Percentiles rank a stretch among this genome's conserved stretches.
These are phyloP conservation scores for Arthrobotrys entomopaga DNA, from an alignment of 2,329 filamentous ascomycete genomes.

Conservation along the genomic window DNA sequence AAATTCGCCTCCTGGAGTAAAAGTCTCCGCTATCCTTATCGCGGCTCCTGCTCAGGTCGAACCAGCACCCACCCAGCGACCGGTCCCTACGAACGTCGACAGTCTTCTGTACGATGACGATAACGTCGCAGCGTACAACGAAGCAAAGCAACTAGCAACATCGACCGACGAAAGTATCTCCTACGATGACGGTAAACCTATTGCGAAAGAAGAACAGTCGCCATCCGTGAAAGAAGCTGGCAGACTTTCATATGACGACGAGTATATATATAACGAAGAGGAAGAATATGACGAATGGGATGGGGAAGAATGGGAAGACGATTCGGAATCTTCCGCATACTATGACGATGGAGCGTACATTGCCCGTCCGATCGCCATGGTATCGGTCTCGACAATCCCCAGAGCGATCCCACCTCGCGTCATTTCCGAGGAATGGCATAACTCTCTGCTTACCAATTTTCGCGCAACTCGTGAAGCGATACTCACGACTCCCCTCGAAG, in stretches of 20 bases:
- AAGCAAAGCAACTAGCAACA: background rate
- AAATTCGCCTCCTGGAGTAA: background rate
- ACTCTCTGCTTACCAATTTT: conserved; percentile 38
- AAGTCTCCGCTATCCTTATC: conserved; percentile 36
- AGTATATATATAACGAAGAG: conserved; percentile 7
- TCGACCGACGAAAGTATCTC: background rate
- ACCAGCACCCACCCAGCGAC: conserved; percentile 17
- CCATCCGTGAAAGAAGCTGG: background rate
- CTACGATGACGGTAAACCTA: conserved; percentile 6
- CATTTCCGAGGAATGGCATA: conserved; percentile 36
- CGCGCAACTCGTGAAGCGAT: conserved; percentile 45
- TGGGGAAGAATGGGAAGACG: conserved; percentile 5
- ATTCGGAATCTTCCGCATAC: conserved; percentile 34
- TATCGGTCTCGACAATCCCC: background rate
- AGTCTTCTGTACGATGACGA: conserved; percentile 48
- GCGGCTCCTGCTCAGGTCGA: conserved; percentile 11
- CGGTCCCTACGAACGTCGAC: conserved; percentile 28
- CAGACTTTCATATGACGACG: conserved; percentile 21
- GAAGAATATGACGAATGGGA: conserved; percentile 19
- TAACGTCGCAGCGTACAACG: conserved; percentile 38
- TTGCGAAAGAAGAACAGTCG: background rate
- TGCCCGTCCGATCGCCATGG: conserved; percentile 22
- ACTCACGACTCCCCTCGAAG: conserved; percentile 38
- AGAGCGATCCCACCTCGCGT: conserved; percentile 15
- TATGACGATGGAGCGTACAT: conserved; percentile 52